phyloP scores from a whole-genome alignment of 2,329 filamentous ascomycete genomes.

The Exophiala bonariae region DNA sequence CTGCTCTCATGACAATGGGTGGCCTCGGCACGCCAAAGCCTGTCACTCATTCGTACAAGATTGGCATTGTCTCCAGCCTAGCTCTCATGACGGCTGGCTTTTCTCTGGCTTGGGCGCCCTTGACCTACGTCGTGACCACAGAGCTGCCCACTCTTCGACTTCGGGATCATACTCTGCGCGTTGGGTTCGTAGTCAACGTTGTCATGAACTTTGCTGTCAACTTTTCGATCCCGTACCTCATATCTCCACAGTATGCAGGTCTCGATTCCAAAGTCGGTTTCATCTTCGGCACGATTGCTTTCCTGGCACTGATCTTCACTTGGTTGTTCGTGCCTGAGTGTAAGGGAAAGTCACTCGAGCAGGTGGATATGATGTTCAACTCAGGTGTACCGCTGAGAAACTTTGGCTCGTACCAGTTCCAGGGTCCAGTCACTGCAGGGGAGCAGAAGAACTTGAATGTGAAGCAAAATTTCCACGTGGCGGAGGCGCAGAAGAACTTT shows the following conservation, averaged over 20 bases:
- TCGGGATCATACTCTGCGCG: conserved; percentile 31
- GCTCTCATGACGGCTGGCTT: not conserved
- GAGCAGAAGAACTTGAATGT: no score
- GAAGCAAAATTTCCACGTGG: no score
- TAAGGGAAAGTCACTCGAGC: not conserved
- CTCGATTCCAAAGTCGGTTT: conserved; percentile 40
- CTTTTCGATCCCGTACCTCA: conserved; percentile 40
- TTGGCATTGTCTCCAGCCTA: conserved; percentile 1
- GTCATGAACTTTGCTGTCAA: not conserved
- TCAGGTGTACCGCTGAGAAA: not conserved
- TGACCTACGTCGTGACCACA: not conserved
- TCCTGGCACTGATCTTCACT: not conserved
- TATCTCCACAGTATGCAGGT: conserved; percentile 36
- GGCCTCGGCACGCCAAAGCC: not conserved
- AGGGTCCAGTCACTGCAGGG: no score
- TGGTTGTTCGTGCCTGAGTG: not conserved
- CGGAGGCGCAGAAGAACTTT: no score
- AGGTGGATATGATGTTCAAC: not conserved
- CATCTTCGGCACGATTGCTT: conserved; percentile 36
- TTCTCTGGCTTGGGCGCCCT: not conserved
- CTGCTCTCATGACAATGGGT: not conserved
- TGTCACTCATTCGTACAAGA: not conserved
- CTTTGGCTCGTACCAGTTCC: no score
- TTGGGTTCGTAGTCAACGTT: conserved; percentile 3
- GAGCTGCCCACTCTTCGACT: not conserved